Base-by-base conservation (phyloP, 192 early-diverging fungal species). In the Podochytrium sp. region DNA sequence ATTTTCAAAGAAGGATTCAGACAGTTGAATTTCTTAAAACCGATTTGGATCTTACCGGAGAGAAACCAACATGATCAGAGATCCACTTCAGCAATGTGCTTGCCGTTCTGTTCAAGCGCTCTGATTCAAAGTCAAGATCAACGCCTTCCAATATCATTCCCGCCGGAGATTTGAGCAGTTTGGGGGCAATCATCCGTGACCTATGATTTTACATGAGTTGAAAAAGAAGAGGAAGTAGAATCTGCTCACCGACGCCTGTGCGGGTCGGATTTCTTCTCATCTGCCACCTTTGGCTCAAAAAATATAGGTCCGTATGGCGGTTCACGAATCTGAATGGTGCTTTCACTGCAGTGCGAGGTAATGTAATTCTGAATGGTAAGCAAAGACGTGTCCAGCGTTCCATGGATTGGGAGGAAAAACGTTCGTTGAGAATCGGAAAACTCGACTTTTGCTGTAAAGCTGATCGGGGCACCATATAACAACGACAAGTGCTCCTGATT, bases 391-490 rank as follows among this genome's bases (percentile, higher is more conserved):
- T 81, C 83, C 23, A 65, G 42, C 1, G 81, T 83, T 53, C 83
- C 83, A 65, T 82, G 81, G 3, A 87, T 68, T 5, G 85, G 80
- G 0, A 87, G 40, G 57, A 78, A 85, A 50, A 85, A 85, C 10
- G 64, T 55, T 16, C 76, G 55, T 3, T 41, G 60, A 20, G 64
- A 51, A 43, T 78, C 76, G 18, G 71, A 76, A 40, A 86, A 78
- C 71, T 76, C 73, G 6, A 86, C 53, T 52, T 80, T 79, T 20
- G 73, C 59, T 20, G 76, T 84, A 62, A 86, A 86, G 51, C 78
- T 84, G 6, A 83, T 6, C 27, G 85, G 78, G 23, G 60, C 67
- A 14, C 68, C 70, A 41, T 67, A 66, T 3, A 69, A 23, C 0
- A 29, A 23, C 20, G 52, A 6, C 52, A 55, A 23, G 7, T 47